Conservation (phyloP, 192 early-diverging fungal species). For the Nowakowskiella sp. region DNA sequence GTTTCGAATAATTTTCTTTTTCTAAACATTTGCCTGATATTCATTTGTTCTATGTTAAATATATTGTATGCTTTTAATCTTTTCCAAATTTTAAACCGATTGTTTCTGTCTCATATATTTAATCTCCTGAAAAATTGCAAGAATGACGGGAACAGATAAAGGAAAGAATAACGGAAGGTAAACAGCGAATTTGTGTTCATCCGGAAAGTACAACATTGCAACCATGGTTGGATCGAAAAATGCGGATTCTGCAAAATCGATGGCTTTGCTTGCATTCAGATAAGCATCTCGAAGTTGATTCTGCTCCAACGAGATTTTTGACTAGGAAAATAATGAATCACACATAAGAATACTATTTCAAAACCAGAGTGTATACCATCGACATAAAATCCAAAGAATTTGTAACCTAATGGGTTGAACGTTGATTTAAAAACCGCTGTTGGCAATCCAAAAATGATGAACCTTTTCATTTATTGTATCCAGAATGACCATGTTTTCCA, state of each 20-base stretch:
- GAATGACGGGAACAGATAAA: slow-evolving; percentile 62
- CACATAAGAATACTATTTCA: too few relatives aligned
- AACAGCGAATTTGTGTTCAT: slow-evolving; percentile 95
- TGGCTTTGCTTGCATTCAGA: slow-evolving; percentile 49
- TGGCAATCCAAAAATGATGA: slow-evolving; percentile 2
- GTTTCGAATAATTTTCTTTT: too few relatives aligned
- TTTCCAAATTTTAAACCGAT: too few relatives aligned
- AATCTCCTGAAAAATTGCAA: slow-evolving; percentile 45
- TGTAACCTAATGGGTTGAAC: not conserved
- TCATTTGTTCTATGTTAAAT: too few relatives aligned
- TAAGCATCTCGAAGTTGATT: slow-evolving; percentile 35
- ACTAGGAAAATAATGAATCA: not conserved
- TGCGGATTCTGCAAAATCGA: slow-evolving; percentile 68
- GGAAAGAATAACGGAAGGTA: slow-evolving; percentile 96
- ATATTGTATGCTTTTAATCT: too few relatives aligned
- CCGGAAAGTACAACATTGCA: slow-evolving; percentile 93
- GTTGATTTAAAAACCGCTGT: slow-evolving; percentile 6
- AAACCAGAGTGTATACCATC: too few relatives aligned
- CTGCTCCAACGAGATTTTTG: not conserved
- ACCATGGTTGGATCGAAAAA: slow-evolving; percentile 99
- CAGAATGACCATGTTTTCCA: slow-evolving; percentile 89
- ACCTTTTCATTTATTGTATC: slow-evolving; percentile 76
- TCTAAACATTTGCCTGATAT: too few relatives aligned
- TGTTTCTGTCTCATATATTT: too few relatives aligned
- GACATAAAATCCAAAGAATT: too few relatives aligned